phyloP scores from a whole-genome alignment of 176 grass and related monocot genomes.

The Coix lacrymajobi region DNA sequence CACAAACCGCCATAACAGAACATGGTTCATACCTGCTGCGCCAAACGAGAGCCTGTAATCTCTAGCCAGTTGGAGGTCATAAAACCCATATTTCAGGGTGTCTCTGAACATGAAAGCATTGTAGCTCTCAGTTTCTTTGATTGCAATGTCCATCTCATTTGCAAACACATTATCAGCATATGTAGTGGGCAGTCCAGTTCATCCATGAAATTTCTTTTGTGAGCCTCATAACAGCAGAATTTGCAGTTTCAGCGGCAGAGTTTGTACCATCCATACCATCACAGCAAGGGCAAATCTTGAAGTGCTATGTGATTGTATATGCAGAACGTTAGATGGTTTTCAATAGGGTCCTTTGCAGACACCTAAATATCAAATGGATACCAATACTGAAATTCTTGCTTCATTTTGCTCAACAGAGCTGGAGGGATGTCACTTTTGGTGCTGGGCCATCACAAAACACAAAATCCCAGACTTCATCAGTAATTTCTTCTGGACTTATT shows the following conservation, averaged over 20 bases:
- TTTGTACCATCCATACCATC: slow-evolving; percentile 92
- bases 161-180: slow-evolving; percentile 72
- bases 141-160: slow-evolving; percentile 69
- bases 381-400: slow-evolving; percentile 79
- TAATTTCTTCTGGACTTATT: too few species aligned
- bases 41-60: neutral
- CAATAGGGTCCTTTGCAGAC: slow-evolving; percentile 82
- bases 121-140: slow-evolving; percentile 66
- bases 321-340: slow-evolving; percentile 81
- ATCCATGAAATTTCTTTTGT: slow-evolving; percentile 88
- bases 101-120: slow-evolving; percentile 79
- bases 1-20: neutral
- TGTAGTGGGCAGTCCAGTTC: slow-evolving; percentile 41
- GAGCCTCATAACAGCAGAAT: slow-evolving; percentile 71
- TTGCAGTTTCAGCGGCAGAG: slow-evolving; percentile 82
- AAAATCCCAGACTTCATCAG: slow-evolving; percentile 69
- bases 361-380: slow-evolving; percentile 78
- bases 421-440: slow-evolving; percentile 46
- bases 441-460: slow-evolving; percentile 49
- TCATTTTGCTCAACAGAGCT: slow-evolving; percentile 52
- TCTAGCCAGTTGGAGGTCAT: slow-evolving; percentile 70
- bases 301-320: slow-evolving; percentile 67
- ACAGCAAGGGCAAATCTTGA: slow-evolving; percentile 64
- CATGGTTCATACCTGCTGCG: neutral
- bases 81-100: slow-evolving; percentile 72